Base-by-base conservation (phyloP, 257 asterid species). In the Gardenia jasminoides region DNA sequence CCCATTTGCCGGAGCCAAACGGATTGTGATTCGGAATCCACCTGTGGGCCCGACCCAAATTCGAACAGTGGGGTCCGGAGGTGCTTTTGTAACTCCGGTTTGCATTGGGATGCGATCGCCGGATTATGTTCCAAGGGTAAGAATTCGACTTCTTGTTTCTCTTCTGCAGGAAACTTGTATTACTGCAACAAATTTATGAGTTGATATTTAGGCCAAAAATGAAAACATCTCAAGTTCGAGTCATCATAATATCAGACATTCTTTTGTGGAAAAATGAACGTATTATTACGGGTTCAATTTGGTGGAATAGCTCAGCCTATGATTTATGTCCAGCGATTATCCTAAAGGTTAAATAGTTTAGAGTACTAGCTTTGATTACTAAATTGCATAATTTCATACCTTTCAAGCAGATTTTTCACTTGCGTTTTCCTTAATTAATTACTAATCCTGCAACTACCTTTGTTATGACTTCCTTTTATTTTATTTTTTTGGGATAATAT, bases 21-120 rank as follows among this genome's bases (percentile, higher is more conserved):
- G 28, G 97, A 93, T 79, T 94, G 99, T 82, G 92, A 88, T 83
- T 79, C 88, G 80, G 90, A 54, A 36, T 91, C 99, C 6, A 82
- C 87, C 0, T 94, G 99, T 70, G 61, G 88, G 72, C 83, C 81
- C 7, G 98, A 92, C 80, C 85, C 86, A 82, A 84, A 15, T 66
- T 82, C 85, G 33, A 85, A 58, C 66, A 39, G 69, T 7, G 84
- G 86, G 62, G 77, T 76, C n/a, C 82, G 85, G 1, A 85, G 94
- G 75, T 94, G 99, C 78, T 89, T 89, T 61, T 93, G 99, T 82
- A 82, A 88, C 50, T 74, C 88, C 22, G 94, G 92, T n/a, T 76
- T 88, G 78, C 81, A 26, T 78, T 95, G 98, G 99, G 92, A 95
- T 74, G 89, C 94, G 1, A 75, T 88, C 62, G 76, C 76, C 10